Evolutionary conservation across 371 early-diverging fungal genomes (phyloP).

Genomic region (Rhizopus sp.): DNA sequence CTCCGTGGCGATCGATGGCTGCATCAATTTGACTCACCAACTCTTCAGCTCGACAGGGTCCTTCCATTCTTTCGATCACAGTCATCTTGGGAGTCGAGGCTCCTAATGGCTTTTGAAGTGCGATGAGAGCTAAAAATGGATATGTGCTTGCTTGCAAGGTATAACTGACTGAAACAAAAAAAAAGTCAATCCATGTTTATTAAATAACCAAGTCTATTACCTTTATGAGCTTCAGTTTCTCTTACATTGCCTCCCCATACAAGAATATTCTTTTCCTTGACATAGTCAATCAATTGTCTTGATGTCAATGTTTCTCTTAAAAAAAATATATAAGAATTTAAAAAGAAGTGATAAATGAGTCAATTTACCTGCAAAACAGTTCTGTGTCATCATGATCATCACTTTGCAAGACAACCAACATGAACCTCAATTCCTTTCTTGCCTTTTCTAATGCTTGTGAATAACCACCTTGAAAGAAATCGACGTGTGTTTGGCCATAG

Average conservation of each 20-base stretch:
- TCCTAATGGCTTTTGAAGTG: slow-evolving; percentile 51
- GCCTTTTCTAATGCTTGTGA: slow-evolving; percentile 75
- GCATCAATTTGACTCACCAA: slow-evolving; percentile 57
- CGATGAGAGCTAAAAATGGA: slow-evolving; percentile 83
- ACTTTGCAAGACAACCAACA: slow-evolving; percentile 82
- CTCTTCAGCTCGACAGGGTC: slow-evolving; percentile 50
- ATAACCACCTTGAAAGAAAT: slow-evolving; percentile 83
- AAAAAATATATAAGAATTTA: not conserved
- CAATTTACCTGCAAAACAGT: slow-evolving; percentile 62
- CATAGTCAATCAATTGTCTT: slow-evolving; percentile 54
- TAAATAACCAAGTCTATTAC: slow-evolving; percentile 31
- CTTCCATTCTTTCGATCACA: slow-evolving; percentile 77
- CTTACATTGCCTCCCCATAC: slow-evolving; percentile 87
- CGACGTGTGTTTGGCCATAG: slow-evolving; percentile 73
- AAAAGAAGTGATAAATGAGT: not conserved
- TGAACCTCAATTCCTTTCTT: slow-evolving; percentile 71
- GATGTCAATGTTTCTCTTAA: slow-evolving; percentile 64
- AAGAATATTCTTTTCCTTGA: slow-evolving; percentile 66
- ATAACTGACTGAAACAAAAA: slow-evolving; percentile 58
- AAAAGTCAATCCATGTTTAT: not conserved
- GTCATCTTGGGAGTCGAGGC: slow-evolving; percentile 58
- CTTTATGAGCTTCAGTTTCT: slow-evolving; percentile 78
- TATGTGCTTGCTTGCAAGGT: slow-evolving; percentile 77
- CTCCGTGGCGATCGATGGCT: slow-evolving; percentile 64
- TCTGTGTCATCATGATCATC: slow-evolving; percentile 83